phyloP scores from a whole-genome alignment of 192 early-diverging fungal genomes.

The Coemansia sp. region DNA sequence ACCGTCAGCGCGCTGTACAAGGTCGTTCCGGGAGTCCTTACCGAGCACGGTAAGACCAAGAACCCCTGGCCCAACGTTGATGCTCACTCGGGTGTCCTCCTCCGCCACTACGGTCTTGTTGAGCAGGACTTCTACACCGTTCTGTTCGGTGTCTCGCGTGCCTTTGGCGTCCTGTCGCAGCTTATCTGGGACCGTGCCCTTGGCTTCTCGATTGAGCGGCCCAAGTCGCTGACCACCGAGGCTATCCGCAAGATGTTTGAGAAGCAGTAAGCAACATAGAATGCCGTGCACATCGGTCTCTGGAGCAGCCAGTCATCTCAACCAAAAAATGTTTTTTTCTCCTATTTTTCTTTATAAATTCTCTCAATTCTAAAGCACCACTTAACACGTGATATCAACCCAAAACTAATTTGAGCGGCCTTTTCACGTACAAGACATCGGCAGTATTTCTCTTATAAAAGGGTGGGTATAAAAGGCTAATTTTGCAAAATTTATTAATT shows the following conservation, averaged over 20 bases:
- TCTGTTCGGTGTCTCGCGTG: slow-evolving; percentile 97
- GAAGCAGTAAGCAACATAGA: slow-evolving; percentile 23
- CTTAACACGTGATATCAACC: neutral
- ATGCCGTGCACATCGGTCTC: too few relatives aligned
- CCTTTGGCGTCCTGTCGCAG: slow-evolving; percentile 91
- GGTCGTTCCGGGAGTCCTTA: slow-evolving; percentile 92
- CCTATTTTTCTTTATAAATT: neutral
- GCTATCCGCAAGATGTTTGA: slow-evolving; percentile 85
- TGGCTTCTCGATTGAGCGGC: slow-evolving; percentile 90
- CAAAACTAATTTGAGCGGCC: neutral
- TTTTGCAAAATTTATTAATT: neutral
- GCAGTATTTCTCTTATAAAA: neutral
- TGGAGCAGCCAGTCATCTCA: too few relatives aligned
- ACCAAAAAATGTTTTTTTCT: neutral
- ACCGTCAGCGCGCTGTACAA: slow-evolving; percentile 95
- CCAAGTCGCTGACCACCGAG: slow-evolving; percentile 87
- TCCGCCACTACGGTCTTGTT: slow-evolving; percentile 92
- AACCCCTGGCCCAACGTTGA: slow-evolving; percentile 99
- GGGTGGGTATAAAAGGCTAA: slow-evolving; percentile 2
- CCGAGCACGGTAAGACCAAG: slow-evolving; percentile 99
- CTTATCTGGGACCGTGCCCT: slow-evolving; percentile 98
- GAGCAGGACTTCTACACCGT: slow-evolving; percentile 99
- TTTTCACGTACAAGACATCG: too few relatives aligned
- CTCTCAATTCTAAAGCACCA: neutral
- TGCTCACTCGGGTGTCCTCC: slow-evolving; percentile 96